These are phyloP conservation scores for Sugiyamaella americana DNA, from an alignment of 805 yeast genomes.

Conservation along the genomic window DNA sequence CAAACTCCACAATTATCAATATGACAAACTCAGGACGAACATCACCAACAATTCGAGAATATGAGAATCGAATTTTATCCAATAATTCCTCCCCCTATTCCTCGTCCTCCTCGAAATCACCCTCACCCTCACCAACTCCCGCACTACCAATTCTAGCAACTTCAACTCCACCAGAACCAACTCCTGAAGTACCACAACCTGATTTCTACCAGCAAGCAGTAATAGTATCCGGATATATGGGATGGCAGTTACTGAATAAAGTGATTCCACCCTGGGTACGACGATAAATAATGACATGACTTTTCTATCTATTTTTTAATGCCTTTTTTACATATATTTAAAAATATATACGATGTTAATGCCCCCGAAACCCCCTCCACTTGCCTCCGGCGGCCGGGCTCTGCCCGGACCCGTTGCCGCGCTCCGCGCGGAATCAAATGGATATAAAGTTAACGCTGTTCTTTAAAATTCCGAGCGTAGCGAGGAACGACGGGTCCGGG, in stretches of 20 bases:
- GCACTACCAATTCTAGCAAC: too few relatives aligned
- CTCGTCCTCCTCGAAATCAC: not conserved
- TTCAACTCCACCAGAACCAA: not conserved
- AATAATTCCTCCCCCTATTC: not conserved
- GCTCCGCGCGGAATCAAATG: too few relatives aligned
- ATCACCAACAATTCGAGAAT: not conserved
- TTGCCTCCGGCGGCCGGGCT: not conserved
- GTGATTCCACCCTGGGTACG: slow-evolving; percentile 17
- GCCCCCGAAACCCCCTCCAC: not conserved
- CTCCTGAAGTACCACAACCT: not conserved
- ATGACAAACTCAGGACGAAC: not conserved
- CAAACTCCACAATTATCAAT: not conserved
- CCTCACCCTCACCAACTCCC: not conserved
- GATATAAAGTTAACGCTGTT: too few relatives aligned
- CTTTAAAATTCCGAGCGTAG: too few relatives aligned
- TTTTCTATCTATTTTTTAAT: not conserved
- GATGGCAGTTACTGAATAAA: slow-evolving; percentile 17
- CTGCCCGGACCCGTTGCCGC: not conserved
- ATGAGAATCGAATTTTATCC: not conserved
- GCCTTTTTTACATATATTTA: too few relatives aligned
- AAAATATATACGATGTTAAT: too few relatives aligned
- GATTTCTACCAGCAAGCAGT: slow-evolving; percentile 20
- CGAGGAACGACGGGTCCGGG: too few relatives aligned
- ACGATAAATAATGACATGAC: not conserved
- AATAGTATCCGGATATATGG: slow-evolving; percentile 21